Conservation (phyloP, 1,139 yeast genomes). For the Candida sp. region DNA sequence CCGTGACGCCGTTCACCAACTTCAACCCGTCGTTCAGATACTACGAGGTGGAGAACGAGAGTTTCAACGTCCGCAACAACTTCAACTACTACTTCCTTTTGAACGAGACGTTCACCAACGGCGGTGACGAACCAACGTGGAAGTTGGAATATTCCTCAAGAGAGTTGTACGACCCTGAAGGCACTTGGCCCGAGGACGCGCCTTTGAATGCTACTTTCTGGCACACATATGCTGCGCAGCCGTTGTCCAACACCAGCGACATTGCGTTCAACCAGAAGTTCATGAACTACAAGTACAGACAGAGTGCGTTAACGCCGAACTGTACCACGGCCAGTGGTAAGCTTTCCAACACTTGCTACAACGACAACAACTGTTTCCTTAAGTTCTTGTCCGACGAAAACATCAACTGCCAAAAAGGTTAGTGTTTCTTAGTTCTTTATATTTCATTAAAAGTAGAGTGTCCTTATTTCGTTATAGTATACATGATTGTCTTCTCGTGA, state of each 20-base stretch:
- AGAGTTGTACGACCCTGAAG: conserved; percentile 48
- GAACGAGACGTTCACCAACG: conserved; percentile 52
- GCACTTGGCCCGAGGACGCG: conserved; percentile 51
- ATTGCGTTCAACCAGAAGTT: conserved; percentile 49
- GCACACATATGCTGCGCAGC: conserved; percentile 43
- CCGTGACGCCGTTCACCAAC: conserved; percentile 63
- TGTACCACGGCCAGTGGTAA: background rate
- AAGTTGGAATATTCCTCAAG: conserved; percentile 57
- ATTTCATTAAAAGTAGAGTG: too few relatives aligned
- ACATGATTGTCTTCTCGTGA: too few relatives aligned
- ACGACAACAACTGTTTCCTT: conserved; percentile 1
- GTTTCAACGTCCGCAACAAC: conserved; percentile 65
- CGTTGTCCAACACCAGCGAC: conserved; percentile 35
- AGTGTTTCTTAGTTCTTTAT: background rate
- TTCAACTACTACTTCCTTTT: conserved; percentile 57
- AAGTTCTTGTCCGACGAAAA: background rate
- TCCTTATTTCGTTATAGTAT: too few relatives aligned
- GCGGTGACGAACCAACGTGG: conserved; percentile 59
- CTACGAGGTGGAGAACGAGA: conserved; percentile 65
- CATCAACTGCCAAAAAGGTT: background rate
- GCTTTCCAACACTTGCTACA: background rate
- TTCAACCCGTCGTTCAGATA: conserved; percentile 77
- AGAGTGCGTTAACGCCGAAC: conserved; percentile 38
- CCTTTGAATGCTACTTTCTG: conserved; percentile 65
- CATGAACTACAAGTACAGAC: conserved; percentile 50